These are phyloP conservation scores for Torulaspora gathmanii DNA, from an alignment of 805 yeast genomes.

Conservation along the genomic window DNA sequence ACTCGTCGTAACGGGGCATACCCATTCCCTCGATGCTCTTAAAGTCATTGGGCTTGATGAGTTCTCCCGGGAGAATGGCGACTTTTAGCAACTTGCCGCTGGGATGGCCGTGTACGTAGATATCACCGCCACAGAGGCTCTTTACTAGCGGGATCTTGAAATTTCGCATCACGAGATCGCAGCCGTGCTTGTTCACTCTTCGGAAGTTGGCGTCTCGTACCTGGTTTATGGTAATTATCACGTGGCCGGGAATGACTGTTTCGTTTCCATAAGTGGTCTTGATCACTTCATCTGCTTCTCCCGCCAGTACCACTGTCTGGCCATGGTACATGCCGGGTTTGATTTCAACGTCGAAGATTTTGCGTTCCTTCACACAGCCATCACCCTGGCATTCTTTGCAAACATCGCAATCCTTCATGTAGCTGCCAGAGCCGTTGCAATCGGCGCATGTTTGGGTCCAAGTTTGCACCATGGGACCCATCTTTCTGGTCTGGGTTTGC, in stretches of 20 bases:
- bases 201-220: conserved; percentile 35
- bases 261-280: conserved; percentile 28
- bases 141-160: conserved; percentile 48
- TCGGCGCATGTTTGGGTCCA: conserved; percentile 43
- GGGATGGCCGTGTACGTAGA: conserved; percentile 35
- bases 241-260: conserved; percentile 58
- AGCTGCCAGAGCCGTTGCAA: conserved; percentile 42
- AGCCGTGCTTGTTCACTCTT: conserved; percentile 40
- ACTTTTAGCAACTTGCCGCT: conserved; percentile 40
- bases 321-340: conserved; percentile 54
- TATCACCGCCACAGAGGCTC: conserved; percentile 53
- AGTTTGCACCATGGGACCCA: conserved; percentile 44
- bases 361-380: conserved; percentile 45
- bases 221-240: conserved; percentile 45
- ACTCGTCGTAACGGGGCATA: conserved; percentile 48
- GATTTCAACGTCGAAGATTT: conserved; percentile 48
- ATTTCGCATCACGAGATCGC: conserved; percentile 42
- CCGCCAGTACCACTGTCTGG: conserved; percentile 48
- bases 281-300: conserved; percentile 62
- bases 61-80: conserved; percentile 47
- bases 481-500: conserved; percentile 38
- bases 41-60: conserved; percentile 45
- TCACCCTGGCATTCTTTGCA: conserved; percentile 44
- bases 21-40: conserved; percentile 44
- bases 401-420: conserved; percentile 30